Conservation (phyloP, 2,329 filamentous ascomycete genomes). For the Colletotrichum sp. region DNA sequence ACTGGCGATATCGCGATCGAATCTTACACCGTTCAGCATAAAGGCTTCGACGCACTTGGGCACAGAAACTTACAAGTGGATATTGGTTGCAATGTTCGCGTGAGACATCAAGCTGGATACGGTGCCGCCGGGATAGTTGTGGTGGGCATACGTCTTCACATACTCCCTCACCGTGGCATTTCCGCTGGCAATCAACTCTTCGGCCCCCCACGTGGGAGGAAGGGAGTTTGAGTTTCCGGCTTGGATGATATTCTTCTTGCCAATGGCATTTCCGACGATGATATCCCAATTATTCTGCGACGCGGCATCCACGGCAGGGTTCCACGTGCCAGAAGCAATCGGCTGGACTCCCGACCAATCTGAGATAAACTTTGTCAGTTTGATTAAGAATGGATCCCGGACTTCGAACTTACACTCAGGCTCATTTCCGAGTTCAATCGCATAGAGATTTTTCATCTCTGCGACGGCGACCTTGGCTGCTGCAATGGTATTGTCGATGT, state of each 20-base stretch:
- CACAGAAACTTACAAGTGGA: neutral
- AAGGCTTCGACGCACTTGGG: neutral
- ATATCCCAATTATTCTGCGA: constrained; percentile 45
- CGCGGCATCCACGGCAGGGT: constrained; percentile 37
- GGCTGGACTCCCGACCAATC: constrained; percentile 42
- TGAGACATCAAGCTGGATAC: constrained; percentile 51
- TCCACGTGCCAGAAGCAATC: constrained; percentile 41
- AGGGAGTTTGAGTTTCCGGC: constrained; percentile 43
- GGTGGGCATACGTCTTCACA: constrained; percentile 47
- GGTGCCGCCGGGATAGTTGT: constrained; percentile 53
- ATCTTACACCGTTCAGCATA: constrained; percentile 32
- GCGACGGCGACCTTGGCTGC: constrained; percentile 51
- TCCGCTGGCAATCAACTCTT: constrained; percentile 41
- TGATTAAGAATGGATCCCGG: neutral
- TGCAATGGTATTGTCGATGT: constrained; percentile 58
- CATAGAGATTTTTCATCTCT: constrained; percentile 53
- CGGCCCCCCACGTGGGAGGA: constrained; percentile 41
- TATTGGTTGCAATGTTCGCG: constrained; percentile 41
- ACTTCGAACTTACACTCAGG: constrained; percentile 51
- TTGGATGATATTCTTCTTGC: constrained; percentile 39
- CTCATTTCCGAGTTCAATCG: constrained; percentile 63
- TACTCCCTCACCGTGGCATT: constrained; percentile 41
- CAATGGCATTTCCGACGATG: constrained; percentile 37
- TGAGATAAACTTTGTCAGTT: constrained; percentile 18
- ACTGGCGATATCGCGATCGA: constrained; percentile 44